A percentile compares a stretch with the other conserved stretches of the same genome.
These are phyloP conservation scores for Nakataea oryzae DNA, from an alignment of 2,329 filamentous ascomycete species.

Conservation along the genomic window DNA sequence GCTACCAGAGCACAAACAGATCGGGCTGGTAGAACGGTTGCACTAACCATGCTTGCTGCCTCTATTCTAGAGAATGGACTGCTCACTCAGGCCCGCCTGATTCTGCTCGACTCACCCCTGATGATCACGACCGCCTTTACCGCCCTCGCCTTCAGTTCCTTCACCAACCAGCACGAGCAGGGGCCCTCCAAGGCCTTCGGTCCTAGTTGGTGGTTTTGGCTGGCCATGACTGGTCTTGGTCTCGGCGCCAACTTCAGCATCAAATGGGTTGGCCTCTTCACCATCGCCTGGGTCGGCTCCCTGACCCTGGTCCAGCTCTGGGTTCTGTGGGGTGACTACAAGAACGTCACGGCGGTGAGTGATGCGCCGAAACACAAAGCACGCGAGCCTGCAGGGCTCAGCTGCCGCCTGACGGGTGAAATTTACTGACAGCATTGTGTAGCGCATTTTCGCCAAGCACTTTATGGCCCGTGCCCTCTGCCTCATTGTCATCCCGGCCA, in stretches of 20 bases:
- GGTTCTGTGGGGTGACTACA: slow-evolving; percentile 84
- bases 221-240: slow-evolving; percentile 73
- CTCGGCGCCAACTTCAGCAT: slow-evolving; percentile 88
- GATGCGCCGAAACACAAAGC: background rate
- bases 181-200: slow-evolving; percentile 82
- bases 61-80: slow-evolving; percentile 71
- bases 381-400: background rate
- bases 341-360: slow-evolving; percentile 67
- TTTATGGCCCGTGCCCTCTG: slow-evolving; percentile 86
- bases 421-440: slow-evolving; percentile 9
- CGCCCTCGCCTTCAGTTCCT: slow-evolving; percentile 79
- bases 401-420: background rate
- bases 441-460: slow-evolving; percentile 85
- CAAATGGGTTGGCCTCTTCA: slow-evolving; percentile 98
- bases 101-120: slow-evolving; percentile 90
- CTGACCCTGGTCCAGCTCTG: slow-evolving; percentile 89
- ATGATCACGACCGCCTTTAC: slow-evolving; percentile 91
- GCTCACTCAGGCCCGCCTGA: slow-evolving; percentile 87
- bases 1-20: background rate
- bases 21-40: background rate
- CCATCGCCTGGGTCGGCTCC: slow-evolving; percentile 92
- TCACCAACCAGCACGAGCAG: slow-evolving; percentile 93
- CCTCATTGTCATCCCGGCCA: slow-evolving; percentile 76
- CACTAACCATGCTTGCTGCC: slow-evolving; percentile 6
- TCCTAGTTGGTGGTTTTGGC: slow-evolving; percentile 96